These are phyloP conservation scores for Lolium perenne DNA, from an alignment of 176 grass and related monocot species.

Conservation along the genomic window DNA sequence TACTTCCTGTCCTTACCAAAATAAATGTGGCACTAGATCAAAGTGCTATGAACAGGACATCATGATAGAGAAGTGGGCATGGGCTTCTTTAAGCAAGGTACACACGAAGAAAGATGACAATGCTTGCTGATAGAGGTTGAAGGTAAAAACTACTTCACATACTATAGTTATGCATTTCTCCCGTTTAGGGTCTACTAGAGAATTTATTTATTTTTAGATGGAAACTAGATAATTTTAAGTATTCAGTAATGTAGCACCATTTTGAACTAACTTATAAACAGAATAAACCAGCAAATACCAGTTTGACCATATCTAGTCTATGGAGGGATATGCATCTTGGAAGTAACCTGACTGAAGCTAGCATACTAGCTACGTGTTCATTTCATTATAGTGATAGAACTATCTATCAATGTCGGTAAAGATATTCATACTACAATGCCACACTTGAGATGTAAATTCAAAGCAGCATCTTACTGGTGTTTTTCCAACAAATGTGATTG, in stretches of 20 bases:
- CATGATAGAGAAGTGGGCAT: not conserved
- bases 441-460: not conserved
- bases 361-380: not conserved
- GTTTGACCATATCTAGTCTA: not conserved
- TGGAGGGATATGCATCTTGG: not conserved
- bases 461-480: slow-evolving; percentile 64
- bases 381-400: not conserved
- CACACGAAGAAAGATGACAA: not conserved
- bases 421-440: not conserved
- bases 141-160: not conserved
- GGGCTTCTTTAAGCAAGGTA: no score
- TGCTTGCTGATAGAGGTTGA: not conserved
- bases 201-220: not conserved
- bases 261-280: slow-evolving; percentile 17
- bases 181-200: not conserved
- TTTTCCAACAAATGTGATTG: slow-evolving; percentile 87
- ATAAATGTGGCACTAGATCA: not conserved
- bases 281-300: not conserved
- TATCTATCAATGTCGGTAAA: not conserved
- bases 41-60: not conserved
- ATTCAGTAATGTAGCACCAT: not conserved
- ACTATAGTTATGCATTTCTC: not conserved
- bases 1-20: not conserved
- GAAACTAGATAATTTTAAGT: not conserved
- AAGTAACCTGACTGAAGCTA: not conserved